Conservation (phyloP, 768 basidiomycete genomes). For the Nidularia pulvinata region DNA sequence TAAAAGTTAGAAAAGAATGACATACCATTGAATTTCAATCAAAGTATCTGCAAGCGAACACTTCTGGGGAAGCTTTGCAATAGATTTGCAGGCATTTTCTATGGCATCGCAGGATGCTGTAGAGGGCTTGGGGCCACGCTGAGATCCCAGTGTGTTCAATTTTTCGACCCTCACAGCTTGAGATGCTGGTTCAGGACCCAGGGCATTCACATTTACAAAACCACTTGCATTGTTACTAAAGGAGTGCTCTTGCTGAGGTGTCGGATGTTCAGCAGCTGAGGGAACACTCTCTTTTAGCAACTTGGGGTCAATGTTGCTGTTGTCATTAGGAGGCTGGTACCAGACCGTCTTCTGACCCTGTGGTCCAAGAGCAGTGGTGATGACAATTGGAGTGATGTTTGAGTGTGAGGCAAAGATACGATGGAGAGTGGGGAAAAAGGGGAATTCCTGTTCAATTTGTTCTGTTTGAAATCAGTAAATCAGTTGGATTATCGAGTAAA, state of each 20-base stretch:
- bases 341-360: background rate
- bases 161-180: no score
- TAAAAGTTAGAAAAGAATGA: background rate
- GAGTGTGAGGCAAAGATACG: background rate
- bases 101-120: background rate
- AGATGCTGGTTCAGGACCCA: no score
- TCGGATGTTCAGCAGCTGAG: background rate
- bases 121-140: background rate
- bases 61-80: background rate
- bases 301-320: background rate
- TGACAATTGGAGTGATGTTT: constrained; percentile 1
- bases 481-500: background rate
- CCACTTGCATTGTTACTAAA: background rate
- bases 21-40: background rate
- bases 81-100: background rate
- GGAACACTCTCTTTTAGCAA: background rate
- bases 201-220: no score
- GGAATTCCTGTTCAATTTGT: background rate
- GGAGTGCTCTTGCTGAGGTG: background rate
- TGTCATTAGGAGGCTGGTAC: constrained; percentile 1
- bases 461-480: background rate
- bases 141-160: background rate
- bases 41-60: background rate
- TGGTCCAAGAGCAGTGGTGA: constrained; percentile 2
- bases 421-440: constrained; percentile 3